These are phyloP conservation scores for Omphalotus olearius DNA, from an alignment of 1,284 basidiomycete genomes.

Conservation along the genomic window DNA sequence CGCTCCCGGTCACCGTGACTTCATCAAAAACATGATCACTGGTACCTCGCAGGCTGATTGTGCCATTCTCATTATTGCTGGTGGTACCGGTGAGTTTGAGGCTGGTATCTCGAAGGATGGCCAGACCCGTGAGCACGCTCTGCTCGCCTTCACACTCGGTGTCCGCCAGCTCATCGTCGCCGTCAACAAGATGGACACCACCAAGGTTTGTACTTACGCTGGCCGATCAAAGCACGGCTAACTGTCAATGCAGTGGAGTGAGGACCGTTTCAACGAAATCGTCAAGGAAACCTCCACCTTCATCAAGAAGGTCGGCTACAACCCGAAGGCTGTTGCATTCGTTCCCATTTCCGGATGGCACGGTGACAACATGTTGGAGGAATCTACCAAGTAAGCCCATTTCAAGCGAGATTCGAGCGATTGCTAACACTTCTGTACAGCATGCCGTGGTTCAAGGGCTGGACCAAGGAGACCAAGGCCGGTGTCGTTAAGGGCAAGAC, in stretches of 20 bases:
- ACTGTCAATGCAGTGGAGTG: slow-evolving; percentile 73
- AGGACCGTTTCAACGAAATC: slow-evolving; percentile 99
- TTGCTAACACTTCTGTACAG: slow-evolving; percentile 33
- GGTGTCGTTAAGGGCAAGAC: slow-evolving; percentile 97
- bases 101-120: slow-evolving; percentile 99
- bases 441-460: slow-evolving; percentile 99
- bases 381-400: slow-evolving; percentile 76
- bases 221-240: not conserved
- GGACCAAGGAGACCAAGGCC: slow-evolving; percentile 93
- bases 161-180: slow-evolving; percentile 99
- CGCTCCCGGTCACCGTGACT: slow-evolving; percentile 99
- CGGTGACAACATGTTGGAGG: slow-evolving; percentile 99
- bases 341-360: slow-evolving; percentile 99
- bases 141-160: slow-evolving; percentile 99
- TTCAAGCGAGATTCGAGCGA: not conserved
- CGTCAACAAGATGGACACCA: slow-evolving; percentile 99
- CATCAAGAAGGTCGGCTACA: slow-evolving; percentile 99
- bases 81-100: slow-evolving; percentile 99
- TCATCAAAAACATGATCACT: slow-evolving; percentile 99
- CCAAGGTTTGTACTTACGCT: slow-evolving; percentile 56
- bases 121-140: slow-evolving; percentile 99
- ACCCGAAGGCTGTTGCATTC: slow-evolving; percentile 98
- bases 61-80: slow-evolving; percentile 99
- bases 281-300: slow-evolving; percentile 98
- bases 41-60: slow-evolving; percentile 99